Percentiles rank a stretch among this genome's conserved stretches.
Evolutionary conservation across 23 red algal species (phyloP).

Genomic region (Gracilaria domingensis): DNA sequence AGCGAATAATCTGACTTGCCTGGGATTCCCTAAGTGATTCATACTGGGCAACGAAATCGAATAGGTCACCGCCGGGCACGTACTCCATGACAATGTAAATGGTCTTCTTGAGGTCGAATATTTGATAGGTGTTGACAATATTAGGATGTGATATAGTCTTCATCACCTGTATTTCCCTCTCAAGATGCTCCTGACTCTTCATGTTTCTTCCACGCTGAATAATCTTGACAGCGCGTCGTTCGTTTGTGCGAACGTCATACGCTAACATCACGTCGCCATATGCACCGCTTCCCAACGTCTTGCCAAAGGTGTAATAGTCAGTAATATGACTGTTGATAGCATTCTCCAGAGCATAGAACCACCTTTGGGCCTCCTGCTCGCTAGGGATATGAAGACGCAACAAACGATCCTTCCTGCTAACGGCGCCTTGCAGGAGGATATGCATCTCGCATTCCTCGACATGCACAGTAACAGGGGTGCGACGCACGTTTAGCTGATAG

Average conservation of each 20-base stretch:
- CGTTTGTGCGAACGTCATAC: constrained; percentile 59
- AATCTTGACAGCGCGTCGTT: constrained; percentile 84
- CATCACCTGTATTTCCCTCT: constrained; percentile 85
- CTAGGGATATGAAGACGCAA: constrained; percentile 50
- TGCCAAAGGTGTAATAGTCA: constrained; percentile 74
- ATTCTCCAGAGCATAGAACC: constrained; percentile 61
- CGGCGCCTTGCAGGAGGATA: constrained; percentile 13
- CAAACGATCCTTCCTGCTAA: constrained; percentile 46
- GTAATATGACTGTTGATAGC: constrained; percentile 63
- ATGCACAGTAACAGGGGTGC: constrained; percentile 21
- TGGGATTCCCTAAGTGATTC: constrained; percentile 70
- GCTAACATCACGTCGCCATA: constrained; percentile 71
- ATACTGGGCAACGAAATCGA: constrained; percentile 77
- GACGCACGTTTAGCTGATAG: constrained; percentile 49
- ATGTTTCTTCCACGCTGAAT: constrained; percentile 65
- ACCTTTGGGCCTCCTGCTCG: constrained; percentile 39
- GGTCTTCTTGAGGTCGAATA: constrained; percentile 73
- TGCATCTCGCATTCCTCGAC: constrained; percentile 35
- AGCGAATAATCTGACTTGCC: constrained; percentile 61
- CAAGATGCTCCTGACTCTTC: constrained; percentile 78
- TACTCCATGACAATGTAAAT: constrained; percentile 92
- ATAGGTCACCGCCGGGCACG: constrained; percentile 81
- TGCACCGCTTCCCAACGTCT: constrained; percentile 74
- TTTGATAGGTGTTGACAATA: constrained; percentile 83
- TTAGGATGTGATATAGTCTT: constrained; percentile 70